phyloP scores from a whole-genome alignment of 2,329 filamentous ascomycete species.

The Chaetomiaceae sp. region DNA sequence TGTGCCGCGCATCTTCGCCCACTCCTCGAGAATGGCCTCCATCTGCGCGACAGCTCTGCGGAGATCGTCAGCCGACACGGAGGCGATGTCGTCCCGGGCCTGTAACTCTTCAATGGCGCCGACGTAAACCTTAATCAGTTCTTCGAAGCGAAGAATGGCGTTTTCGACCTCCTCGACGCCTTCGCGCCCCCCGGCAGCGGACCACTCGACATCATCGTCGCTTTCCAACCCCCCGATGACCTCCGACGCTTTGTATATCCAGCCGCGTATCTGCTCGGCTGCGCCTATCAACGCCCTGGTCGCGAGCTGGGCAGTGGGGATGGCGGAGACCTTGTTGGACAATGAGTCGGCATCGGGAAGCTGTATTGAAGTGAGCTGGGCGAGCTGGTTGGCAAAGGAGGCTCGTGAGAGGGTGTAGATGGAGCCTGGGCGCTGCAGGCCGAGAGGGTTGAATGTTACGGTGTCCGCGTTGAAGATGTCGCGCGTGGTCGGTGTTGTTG shows the following conservation, averaged over 20 bases:
- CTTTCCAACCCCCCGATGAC: conserved; percentile 85
- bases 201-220: conserved; percentile 97
- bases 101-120: conserved; percentile 91
- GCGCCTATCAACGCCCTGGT: conserved; percentile 77
- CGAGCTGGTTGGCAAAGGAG: conserved; percentile 89
- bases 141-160: conserved; percentile 78
- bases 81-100: conserved; percentile 65
- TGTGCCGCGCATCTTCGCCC: conserved; percentile 72
- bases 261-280: conserved; percentile 85
- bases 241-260: conserved; percentile 88
- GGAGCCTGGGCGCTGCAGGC: conserved; percentile 67
- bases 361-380: conserved; percentile 83
- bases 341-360: conserved; percentile 80
- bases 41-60: conserved; percentile 76
- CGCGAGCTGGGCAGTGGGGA: conserved; percentile 78
- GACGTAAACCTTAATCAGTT: conserved; percentile 86
- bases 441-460: conserved; percentile 57
- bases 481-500: conserved; percentile 22
- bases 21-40: conserved; percentile 78
- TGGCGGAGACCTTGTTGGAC: conserved; percentile 74
- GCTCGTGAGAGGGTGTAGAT: conserved; percentile 90
- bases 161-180: conserved; percentile 67
- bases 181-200: conserved; percentile 76
- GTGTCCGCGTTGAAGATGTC: conserved; percentile 45
- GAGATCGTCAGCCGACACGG: conserved; percentile 65